Conservation (phyloP, 768 basidiomycete genomes). For the Pleurotus djamor region DNA sequence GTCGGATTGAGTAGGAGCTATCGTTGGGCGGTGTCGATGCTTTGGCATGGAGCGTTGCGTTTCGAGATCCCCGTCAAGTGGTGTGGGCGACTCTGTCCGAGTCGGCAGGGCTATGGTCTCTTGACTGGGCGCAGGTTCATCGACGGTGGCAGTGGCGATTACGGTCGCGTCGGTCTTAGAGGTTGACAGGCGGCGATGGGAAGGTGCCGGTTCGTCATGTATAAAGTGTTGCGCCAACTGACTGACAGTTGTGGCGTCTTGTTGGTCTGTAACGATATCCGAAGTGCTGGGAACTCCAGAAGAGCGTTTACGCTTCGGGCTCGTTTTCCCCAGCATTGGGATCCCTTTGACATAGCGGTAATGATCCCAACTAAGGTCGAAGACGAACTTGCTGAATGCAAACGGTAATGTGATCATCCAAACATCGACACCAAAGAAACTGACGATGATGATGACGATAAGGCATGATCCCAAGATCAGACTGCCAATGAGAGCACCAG, state of each 20-base stretch:
- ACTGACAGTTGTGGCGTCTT: slow-evolving; percentile 10
- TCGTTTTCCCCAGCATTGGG: slow-evolving; percentile 15
- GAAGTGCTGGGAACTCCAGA: not conserved
- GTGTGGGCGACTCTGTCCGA: not conserved
- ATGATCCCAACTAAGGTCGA: slow-evolving; percentile 63
- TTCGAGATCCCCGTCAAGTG: not conserved
- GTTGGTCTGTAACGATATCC: slow-evolving; percentile 8
- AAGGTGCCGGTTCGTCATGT: not conserved
- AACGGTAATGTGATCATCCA: slow-evolving; percentile 87
- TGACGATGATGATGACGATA: slow-evolving; percentile 70
- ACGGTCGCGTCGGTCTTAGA: not conserved
- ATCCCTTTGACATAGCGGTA: slow-evolving; percentile 35
- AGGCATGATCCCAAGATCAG: slow-evolving; percentile 66
- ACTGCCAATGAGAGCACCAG: slow-evolving; percentile 74
- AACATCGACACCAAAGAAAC: slow-evolving; percentile 74
- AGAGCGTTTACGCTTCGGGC: slow-evolving; percentile 15
- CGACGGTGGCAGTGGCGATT: not conserved
- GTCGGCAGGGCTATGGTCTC: not conserved
- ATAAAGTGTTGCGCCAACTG: slow-evolving; percentile 14
- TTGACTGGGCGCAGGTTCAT: not conserved
- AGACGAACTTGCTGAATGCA: slow-evolving; percentile 65
- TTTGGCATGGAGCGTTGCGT: not conserved
- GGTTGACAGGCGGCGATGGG: not conserved
- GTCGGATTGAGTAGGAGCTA: not conserved
- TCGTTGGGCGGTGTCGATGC: not conserved